Base-by-base conservation (phyloP, 176 grass and related monocot genomes). In the Puya raimondii region DNA sequence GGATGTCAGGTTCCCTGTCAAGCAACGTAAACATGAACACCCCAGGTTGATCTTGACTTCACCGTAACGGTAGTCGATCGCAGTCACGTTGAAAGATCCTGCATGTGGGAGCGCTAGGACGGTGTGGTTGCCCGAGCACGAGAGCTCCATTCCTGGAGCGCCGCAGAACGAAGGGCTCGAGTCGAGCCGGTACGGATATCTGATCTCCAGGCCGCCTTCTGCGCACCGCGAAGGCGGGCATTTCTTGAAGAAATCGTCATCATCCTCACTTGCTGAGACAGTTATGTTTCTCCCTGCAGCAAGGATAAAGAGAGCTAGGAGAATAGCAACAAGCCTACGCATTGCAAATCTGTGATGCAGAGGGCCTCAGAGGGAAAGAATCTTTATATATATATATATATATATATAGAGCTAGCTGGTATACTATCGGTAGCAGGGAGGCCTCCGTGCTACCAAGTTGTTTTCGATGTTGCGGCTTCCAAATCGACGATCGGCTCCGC, bases 151-250 rank as follows among this genome's bases (percentile, higher is more conserved):
- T 23, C 58, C 68, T 29, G 67, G 22, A 3, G 47, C 12, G 13
- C 83, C 78, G 6, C 83, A 80, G 23, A 50, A 50, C 12, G 49
- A 54, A 53, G 70, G 63, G 25, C 77, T 70, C 8, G 76, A 18
- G 53, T 81, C 53, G 6, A 85, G 72, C 0, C 59, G 57, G 63
- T 71, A 76, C 0, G 83, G 83, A 6, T 51, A 85, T 72, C 72
- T 57, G 15, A 85, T 76, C 23, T 80, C 47, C 6, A 33, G 72
- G 14, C 78, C 59, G 26, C 71, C 23, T 25, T 10, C n/a, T 51
- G 23, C 53, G 42, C 80, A 82, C 47, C 3, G 42, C 0, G 72
- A 70, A 54, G 72, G 10, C 2, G 15, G 42, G 53, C 80, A 76
- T 13, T 51, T 50, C 48, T 48, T 65, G 48, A 76, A 70, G 56